Conservation (phyloP, 164 flowering plant species). For the Chloranthus sessilifolius region DNA sequence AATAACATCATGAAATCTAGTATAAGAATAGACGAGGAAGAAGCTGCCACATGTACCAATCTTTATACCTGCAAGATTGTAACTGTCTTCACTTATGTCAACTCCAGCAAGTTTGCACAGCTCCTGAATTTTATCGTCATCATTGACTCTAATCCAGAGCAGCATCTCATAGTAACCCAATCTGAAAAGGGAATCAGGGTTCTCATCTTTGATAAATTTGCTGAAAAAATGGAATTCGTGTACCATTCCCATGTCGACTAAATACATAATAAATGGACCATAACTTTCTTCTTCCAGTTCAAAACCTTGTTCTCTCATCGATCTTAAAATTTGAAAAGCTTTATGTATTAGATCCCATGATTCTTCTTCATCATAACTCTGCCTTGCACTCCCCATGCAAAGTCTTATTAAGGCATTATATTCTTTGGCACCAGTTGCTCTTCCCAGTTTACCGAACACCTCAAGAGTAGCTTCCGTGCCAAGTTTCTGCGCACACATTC, state of each 20-base stretch:
- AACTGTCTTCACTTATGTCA: conserved; percentile 26
- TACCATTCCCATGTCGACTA: conserved; percentile 59
- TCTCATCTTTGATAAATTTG: conserved; percentile 36
- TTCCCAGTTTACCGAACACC: conserved; percentile 56
- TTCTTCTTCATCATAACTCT: conserved; percentile 39
- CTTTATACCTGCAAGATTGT: conserved; percentile 41
- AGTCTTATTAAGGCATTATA: conserved; percentile 49
- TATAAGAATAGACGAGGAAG: no score
- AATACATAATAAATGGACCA: conserved; percentile 57
- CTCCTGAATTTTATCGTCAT: conserved; percentile 61
- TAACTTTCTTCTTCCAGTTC: conserved; percentile 54
- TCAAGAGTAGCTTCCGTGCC: conserved; percentile 49
- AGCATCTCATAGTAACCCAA: conserved; percentile 90
- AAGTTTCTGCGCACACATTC: conserved; percentile 41
- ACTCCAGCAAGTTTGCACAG: conserved; percentile 28
- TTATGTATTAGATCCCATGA: conserved; percentile 33
- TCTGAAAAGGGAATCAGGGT: conserved; percentile 34
- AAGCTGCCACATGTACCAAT: not conserved
- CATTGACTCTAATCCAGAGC: conserved; percentile 40
- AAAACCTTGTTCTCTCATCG: conserved; percentile 71
- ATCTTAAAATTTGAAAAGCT: conserved; percentile 39
- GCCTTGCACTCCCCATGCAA: conserved; percentile 55
- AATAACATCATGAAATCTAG: no score
- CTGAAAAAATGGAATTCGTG: conserved; percentile 55
- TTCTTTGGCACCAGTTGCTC: conserved; percentile 60